Evolutionary conservation across 768 basidiomycete species (phyloP), one percentile per base, ranked within the genome.

Genomic region (Clavulina sp.): DNA sequence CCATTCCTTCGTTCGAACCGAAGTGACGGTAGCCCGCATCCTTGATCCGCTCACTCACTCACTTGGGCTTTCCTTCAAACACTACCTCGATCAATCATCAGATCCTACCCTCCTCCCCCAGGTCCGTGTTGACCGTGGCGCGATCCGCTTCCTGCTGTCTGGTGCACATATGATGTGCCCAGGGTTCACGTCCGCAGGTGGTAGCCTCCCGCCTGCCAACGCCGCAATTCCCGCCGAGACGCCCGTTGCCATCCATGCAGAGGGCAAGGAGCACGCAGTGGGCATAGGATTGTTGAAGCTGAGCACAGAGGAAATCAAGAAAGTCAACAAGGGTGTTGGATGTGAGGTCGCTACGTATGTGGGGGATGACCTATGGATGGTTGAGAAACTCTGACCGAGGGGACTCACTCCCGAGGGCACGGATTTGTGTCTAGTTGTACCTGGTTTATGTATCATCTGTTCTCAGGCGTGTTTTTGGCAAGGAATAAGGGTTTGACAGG

Each of bases 101-200:
- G 93, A 95, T 70, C 95, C 95, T 5, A 82, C 76, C 60, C 71
- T 97, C 57, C 74, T 97, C 30, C 88, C 92, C 3, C 78, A 73
- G 59, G 89, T 93, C 47, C 77, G 80, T 57, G 74, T 97, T 46
- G 95, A 99, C 70, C 81, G 93, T 48, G 95, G 95, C 47, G 95
- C 95, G 50, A 99, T 99, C 68, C 85, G 92, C 31, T 99, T 96
- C 67, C 75, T 99, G 34, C 77, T 99, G 43, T 81, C 80, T 7
- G 95, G 88, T 16, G 88, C 88, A 24, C 80, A 83, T 67, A 91
- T 93, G 84, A 93, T 93, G 88, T 91, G 84, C 59, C 95, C 95
- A 3, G 95, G 95, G 21, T 69, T 99, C 51, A 93, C 95, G 26
- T 97, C 93, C 32, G 73, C 78, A 31, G 92, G 92, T 4, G 93